Evolutionary conservation across 345 rosid species (phyloP).

Genomic region (Jatropha curcas): DNA sequence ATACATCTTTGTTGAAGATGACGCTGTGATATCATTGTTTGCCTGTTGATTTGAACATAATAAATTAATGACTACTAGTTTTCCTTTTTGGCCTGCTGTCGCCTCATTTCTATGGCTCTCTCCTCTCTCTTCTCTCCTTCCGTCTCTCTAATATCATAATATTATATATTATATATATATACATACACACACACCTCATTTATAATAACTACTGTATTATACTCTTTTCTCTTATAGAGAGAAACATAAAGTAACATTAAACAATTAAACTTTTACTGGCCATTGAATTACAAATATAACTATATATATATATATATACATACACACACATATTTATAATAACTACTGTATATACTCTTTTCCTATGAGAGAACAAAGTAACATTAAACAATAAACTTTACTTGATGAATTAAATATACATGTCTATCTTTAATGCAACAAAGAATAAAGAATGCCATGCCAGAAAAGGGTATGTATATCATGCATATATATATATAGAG

Average conservation of each 20-base stretch:
- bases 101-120: neutral
- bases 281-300: no score
- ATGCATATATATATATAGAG: no score
- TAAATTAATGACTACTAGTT: slow-evolving; percentile 7
- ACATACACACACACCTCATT: no score
- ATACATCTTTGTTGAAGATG: slow-evolving; percentile 8
- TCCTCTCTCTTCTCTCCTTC: no score
- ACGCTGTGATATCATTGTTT: slow-evolving; percentile 20
- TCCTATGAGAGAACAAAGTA: neutral
- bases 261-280: no score
- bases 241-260: no score
- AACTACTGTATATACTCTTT: neutral
- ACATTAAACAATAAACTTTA: no score
- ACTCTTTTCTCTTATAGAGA: no score
- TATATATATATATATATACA: no score
- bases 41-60: slow-evolving; percentile 5
- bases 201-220: no score
- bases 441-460: neutral
- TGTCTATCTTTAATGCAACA: neutral
- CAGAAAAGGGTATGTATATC: neutral
- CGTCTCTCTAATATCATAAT: no score
- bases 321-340: neutral
- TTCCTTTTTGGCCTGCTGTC: neutral
- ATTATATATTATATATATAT: no score
- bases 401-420: neutral